Evolutionary conservation across 305 asterid species (phyloP), one percentile per base, ranked within the genome.

Genomic region (Andrographis paniculata): DNA sequence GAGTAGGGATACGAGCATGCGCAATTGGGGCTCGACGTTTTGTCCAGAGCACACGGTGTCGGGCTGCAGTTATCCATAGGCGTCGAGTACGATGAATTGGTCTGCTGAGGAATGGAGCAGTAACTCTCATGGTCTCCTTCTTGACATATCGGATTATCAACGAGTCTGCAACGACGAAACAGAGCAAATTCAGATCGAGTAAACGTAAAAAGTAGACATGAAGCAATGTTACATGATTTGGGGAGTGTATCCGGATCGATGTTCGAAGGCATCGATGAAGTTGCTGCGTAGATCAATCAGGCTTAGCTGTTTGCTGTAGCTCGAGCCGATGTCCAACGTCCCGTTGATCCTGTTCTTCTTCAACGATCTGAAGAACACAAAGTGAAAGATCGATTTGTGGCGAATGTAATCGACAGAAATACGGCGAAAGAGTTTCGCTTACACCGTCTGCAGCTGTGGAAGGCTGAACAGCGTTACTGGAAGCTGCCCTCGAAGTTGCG

Each of bases 401-500:
- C n/a, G n/a, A n/a, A n/a, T n/a, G n/a, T n/a, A n/a, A n/a, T n/a
- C n/a, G n/a, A n/a, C n/a, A n/a, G n/a, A n/a, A n/a, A n/a, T n/a
- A n/a, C n/a, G n/a, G n/a, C n/a, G n/a, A n/a, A n/a, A n/a, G n/a
- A n/a, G n/a, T n/a, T 24, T 57, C 31, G 58, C 75, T 72, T 52
- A 82, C 96, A 82, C 72, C 39, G 80, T 73, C 63, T 86, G 94
- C 80, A 86, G 53, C 55, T 73, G 86, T 53, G 15, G n/a, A 48
- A 72, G 78, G 66, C 70, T 59, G 58, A 82, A 86, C 52, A 86
- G 21, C 14, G 59, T 53, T 9, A 15, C 61, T 21, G 28, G 11
- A 56, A 80, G 72, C 60, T 18, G 20, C 33, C 95, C 95, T 56
- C 42, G 66, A 62, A 80, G 59, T 17, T 12, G 45, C 8, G 81